These are phyloP conservation scores for Phytophthora vignae DNA, from an alignment of 352 stramenopile genomes.

Conservation along the genomic window DNA sequence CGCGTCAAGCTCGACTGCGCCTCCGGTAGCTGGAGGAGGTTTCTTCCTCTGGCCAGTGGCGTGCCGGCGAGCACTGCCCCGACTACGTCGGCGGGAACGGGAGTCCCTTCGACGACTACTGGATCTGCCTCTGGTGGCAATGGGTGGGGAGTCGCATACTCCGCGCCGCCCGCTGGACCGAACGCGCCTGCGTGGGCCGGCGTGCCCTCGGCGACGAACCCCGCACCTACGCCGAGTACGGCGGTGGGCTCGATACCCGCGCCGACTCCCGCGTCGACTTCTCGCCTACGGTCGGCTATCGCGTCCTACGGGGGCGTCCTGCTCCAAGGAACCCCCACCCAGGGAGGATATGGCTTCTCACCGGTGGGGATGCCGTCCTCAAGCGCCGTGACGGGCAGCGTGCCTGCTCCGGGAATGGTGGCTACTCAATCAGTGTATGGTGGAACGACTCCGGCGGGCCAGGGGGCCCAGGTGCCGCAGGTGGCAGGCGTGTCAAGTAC, in stretches of 20 bases:
- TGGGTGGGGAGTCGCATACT: too few relatives aligned
- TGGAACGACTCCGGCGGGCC: too few relatives aligned
- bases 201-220: not conserved
- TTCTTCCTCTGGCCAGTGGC: not conserved
- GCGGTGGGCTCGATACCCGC: not conserved
- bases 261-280: not conserved
- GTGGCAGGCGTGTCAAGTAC: not conserved
- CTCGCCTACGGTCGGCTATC: too few relatives aligned
- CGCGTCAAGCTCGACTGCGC: too few relatives aligned
- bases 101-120: not conserved
- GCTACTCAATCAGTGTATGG: not conserved
- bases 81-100: not conserved
- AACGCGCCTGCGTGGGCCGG: not conserved
- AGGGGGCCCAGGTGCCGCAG: not conserved
- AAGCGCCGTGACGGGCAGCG: not conserved
- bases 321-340: too few relatives aligned
- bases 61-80: not conserved
- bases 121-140: too few relatives aligned
- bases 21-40: not conserved
- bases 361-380: not conserved
- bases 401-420: not conserved
- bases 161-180: not conserved
- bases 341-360: not conserved
- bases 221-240: not conserved
- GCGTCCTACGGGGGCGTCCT: too few relatives aligned